Percentiles rank a stretch among this genome's conserved stretches.
phyloP scores from a whole-genome alignment of 2,329 filamentous ascomycete species.

The Pseudopyricularia javanii region DNA sequence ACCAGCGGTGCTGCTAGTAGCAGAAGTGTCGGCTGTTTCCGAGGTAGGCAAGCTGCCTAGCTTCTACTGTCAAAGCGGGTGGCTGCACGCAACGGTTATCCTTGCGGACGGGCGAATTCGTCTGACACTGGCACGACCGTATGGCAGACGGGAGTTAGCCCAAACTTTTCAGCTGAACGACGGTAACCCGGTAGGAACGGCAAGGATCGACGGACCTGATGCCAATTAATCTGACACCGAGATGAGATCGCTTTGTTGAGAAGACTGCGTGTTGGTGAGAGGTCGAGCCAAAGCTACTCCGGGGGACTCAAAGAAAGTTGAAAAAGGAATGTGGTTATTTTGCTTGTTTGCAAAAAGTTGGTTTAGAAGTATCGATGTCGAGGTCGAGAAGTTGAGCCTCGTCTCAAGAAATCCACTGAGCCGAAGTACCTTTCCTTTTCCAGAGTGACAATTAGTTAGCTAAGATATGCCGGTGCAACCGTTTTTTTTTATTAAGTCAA shows the following conservation, averaged over 20 bases:
- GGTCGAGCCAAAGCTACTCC: too few species aligned
- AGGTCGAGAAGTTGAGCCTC: background rate
- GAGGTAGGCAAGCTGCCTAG: background rate
- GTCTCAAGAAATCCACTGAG: background rate
- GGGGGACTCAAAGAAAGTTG: too few species aligned
- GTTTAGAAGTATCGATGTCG: background rate
- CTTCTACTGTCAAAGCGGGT: background rate
- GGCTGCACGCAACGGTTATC: background rate
- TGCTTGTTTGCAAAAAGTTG: background rate
- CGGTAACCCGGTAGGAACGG: background rate
- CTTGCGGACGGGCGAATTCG: background rate
- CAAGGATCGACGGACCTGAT: background rate
- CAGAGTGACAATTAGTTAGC: background rate
- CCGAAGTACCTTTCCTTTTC: background rate
- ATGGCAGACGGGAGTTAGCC: background rate
- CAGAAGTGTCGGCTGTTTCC: background rate
- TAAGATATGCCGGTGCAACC: background rate
- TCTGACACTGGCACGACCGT: background rate
- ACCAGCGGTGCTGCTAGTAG: background rate
- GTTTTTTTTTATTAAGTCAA: background rate
- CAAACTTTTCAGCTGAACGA: background rate
- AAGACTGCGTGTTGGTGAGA: too few species aligned
- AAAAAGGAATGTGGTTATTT: too few species aligned
- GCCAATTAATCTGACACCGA: background rate
- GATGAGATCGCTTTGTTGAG: too few species aligned